A percentile compares a stretch with the other conserved stretches of the same genome.
These are phyloP conservation scores for Tagetes erecta DNA, from an alignment of 129 eudicot genomes.

Conservation along the genomic window DNA sequence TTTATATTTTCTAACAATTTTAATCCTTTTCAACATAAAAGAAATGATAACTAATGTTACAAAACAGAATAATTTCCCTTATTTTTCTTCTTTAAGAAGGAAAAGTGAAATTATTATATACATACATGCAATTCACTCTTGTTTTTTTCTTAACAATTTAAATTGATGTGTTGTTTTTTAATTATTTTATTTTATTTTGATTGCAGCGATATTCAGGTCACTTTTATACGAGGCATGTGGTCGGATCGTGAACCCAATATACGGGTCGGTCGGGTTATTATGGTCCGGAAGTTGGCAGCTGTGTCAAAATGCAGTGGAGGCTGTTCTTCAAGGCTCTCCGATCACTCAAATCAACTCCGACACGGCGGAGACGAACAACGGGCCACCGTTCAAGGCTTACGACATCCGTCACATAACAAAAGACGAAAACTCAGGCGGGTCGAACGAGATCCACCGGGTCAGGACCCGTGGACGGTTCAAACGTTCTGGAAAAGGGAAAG, in stretches of 20 bases:
- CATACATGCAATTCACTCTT: too few relatives aligned
- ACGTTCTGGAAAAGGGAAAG: conserved; percentile 46
- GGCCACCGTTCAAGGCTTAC: conserved; percentile 66
- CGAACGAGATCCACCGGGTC: conserved; percentile 57
- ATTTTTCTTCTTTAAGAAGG: too few relatives aligned
- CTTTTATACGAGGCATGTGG: conserved; percentile 87
- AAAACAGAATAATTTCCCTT: too few relatives aligned
- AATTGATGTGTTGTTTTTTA: too few relatives aligned
- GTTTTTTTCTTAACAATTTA: too few relatives aligned
- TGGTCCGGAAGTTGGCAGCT: conserved; percentile 88
- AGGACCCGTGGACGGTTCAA: conserved; percentile 69
- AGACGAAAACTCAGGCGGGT: conserved; percentile 49
- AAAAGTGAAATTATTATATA: too few relatives aligned
- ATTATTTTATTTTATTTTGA: background rate
- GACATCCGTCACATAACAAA: conserved; percentile 71
- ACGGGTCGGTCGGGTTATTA: conserved; percentile 85
- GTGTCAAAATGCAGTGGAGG: conserved; percentile 80
- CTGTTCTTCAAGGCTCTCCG: conserved; percentile 65
- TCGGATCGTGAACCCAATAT: conserved; percentile 81
- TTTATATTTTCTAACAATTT: too few relatives aligned
- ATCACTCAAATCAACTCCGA: conserved; percentile 60
- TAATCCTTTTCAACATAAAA: too few relatives aligned
- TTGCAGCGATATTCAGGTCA: conserved; percentile 73
- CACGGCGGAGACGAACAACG: conserved; percentile 48
- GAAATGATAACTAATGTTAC: too few relatives aligned